Percentiles rank a stretch among this genome's conserved stretches.
Conservation (phyloP, 306 rosid species). For the Oxytropis ochrocephala region DNA sequence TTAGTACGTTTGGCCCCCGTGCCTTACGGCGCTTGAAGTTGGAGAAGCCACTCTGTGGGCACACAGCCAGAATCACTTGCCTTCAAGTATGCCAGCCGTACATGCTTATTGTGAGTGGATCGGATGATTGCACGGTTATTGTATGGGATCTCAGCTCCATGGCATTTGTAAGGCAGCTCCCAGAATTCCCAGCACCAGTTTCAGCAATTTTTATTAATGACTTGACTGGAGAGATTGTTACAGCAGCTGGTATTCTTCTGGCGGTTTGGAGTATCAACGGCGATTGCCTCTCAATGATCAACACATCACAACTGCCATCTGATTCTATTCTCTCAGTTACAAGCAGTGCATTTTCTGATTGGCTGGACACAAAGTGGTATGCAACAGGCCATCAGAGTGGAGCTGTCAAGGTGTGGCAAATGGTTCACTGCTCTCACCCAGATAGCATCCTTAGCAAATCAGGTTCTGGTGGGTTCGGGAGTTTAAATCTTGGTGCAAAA, state of each 20-base stretch:
- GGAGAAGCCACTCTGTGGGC: constrained; percentile 93
- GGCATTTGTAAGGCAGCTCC: constrained; percentile 90
- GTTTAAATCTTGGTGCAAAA: constrained; percentile 42
- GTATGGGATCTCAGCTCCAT: constrained; percentile 98
- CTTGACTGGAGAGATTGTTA: constrained; percentile 89
- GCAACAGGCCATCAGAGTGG: constrained; percentile 99
- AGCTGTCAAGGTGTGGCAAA: constrained; percentile 96
- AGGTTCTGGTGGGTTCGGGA: constrained; percentile 37
- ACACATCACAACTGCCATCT: constrained; percentile 92
- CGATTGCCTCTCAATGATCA: constrained; percentile 89
- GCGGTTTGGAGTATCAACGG: constrained; percentile 97
- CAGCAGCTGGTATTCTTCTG: constrained; percentile 92
- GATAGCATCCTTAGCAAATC: constrained; percentile 55
- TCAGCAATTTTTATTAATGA: constrained; percentile 90
- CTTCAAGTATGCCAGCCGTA: constrained; percentile 96
- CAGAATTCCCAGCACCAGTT: constrained; percentile 80
- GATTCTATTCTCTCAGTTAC: constrained; percentile 91
- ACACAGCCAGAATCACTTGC: constrained; percentile 77
- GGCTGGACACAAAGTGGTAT: constrained; percentile 93
- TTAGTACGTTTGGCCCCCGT: constrained; percentile 66
- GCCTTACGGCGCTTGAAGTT: constrained; percentile 55
- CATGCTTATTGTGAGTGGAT: constrained; percentile 95
- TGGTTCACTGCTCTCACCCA: constrained; percentile 66
- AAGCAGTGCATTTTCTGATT: constrained; percentile 78
- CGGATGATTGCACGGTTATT: constrained; percentile 90